Conservation (phyloP, 179 eudicot species). For the Drosera spatulata region DNA sequence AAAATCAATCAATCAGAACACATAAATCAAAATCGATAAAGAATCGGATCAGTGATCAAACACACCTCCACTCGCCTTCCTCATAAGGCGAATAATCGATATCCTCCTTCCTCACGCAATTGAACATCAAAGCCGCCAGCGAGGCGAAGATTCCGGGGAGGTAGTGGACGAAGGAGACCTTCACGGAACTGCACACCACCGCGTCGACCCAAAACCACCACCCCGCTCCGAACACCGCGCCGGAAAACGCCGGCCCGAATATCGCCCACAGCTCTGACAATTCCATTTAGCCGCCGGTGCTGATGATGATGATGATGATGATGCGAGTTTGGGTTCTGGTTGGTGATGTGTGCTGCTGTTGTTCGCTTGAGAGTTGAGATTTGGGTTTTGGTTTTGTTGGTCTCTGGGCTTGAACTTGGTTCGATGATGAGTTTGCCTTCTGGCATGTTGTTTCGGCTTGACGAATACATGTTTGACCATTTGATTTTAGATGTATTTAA, state of each 20-base stretch:
- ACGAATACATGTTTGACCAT: too few species aligned
- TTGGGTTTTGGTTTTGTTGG: too few species aligned
- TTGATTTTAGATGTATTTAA: too few species aligned
- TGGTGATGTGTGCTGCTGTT: too few species aligned
- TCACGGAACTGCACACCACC: conserved; percentile 78
- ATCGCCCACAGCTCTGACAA: conserved; percentile 64
- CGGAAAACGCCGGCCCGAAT: conserved; percentile 85
- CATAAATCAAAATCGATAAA: background rate
- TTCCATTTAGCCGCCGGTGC: conserved; percentile 42
- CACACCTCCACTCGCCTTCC: conserved; percentile 93
- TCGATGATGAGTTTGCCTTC: too few species aligned
- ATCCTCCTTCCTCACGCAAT: conserved; percentile 80
- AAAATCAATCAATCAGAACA: background rate
- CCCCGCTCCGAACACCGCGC: conserved; percentile 87
- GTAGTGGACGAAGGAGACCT: conserved; percentile 77
- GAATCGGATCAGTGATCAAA: background rate
- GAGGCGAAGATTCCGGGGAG: conserved; percentile 95
- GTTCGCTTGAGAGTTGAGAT: too few species aligned
- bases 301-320: too few species aligned
- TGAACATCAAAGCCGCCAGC: conserved; percentile 92
- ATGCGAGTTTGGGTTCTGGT: too few species aligned
- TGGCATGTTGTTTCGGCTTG: too few species aligned
- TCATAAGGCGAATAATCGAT: conserved; percentile 94
- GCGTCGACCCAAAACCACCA: conserved; percentile 99
- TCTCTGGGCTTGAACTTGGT: too few species aligned